phyloP scores from a whole-genome alignment of 1,284 basidiomycete species.

The Cryptococcus depauperatus region DNA sequence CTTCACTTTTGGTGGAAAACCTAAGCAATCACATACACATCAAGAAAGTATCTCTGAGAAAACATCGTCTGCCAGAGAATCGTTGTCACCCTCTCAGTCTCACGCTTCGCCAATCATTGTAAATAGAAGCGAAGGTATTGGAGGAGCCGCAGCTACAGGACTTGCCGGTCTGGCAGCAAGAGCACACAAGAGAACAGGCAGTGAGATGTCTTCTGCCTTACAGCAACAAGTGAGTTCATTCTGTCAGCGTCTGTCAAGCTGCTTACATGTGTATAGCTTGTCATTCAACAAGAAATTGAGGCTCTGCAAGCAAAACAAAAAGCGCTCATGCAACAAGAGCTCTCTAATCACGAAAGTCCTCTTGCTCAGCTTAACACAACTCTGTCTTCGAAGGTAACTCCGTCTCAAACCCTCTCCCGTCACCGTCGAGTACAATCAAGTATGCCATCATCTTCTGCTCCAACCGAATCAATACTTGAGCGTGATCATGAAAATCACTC shows the following conservation, averaged over 20 bases:
- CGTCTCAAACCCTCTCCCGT: slow-evolving; percentile 42
- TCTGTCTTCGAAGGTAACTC: slow-evolving; percentile 16
- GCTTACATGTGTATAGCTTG: slow-evolving; percentile 54
- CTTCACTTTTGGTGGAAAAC: slow-evolving; percentile 74
- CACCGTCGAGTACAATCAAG: slow-evolving; percentile 85
- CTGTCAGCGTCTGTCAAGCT: background rate
- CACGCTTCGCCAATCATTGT: slow-evolving; percentile 18
- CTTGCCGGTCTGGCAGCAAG: slow-evolving; percentile 43
- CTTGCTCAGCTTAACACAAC: slow-evolving; percentile 36
- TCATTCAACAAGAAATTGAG: slow-evolving; percentile 82
- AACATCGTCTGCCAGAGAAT: slow-evolving; percentile 1
- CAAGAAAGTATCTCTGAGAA: slow-evolving; percentile 11
- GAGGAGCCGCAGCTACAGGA: slow-evolving; percentile 37
- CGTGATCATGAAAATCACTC: slow-evolving; percentile 13
- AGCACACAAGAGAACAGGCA: slow-evolving; percentile 49
- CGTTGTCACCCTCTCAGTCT: slow-evolving; percentile 16
- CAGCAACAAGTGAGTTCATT: slow-evolving; percentile 65
- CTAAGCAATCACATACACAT: slow-evolving; percentile 33
- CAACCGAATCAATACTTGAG: slow-evolving; percentile 5
- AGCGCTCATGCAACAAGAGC: slow-evolving; percentile 74
- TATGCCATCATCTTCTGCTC: slow-evolving; percentile 42
- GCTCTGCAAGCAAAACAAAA: slow-evolving; percentile 82
- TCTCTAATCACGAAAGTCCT: slow-evolving; percentile 59
- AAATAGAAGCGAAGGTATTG: slow-evolving; percentile 34
- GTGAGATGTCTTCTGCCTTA: slow-evolving; percentile 62